These are phyloP conservation scores for Ambrosia trifida DNA, from an alignment of 129 eudicot species.

Conservation along the genomic window DNA sequence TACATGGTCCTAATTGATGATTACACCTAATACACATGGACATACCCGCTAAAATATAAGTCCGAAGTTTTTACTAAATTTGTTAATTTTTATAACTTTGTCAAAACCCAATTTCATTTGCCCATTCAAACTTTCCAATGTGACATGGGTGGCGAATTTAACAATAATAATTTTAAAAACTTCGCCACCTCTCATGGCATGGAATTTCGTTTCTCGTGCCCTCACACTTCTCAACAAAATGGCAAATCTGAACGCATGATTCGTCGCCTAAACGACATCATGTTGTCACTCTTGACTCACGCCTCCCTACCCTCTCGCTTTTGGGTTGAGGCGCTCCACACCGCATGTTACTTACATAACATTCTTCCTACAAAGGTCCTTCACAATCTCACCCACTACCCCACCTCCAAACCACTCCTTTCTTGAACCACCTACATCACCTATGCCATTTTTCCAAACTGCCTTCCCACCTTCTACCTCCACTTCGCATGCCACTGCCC, in stretches of 20 bases:
- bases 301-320: too few relatives aligned
- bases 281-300: too few relatives aligned
- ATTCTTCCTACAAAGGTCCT: too few relatives aligned
- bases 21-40: background rate
- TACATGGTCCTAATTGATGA: background rate
- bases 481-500: too few relatives aligned
- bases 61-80: background rate
- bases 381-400: too few relatives aligned
- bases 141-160: background rate
- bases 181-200: background rate
- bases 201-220: background rate
- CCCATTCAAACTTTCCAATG: background rate
- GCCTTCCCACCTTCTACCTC: too few relatives aligned
- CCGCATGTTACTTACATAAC: background rate
- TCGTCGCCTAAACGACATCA: too few relatives aligned
- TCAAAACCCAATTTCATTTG: background rate
- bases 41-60: background rate
- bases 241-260: too few relatives aligned
- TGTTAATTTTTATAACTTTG: background rate
- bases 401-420: too few relatives aligned
- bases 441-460: too few relatives aligned
- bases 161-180: background rate
- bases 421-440: too few relatives aligned
- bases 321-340: too few relatives aligned
- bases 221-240: conserved; percentile 21